These are phyloP conservation scores for Colletotrichum sp. DNA, from an alignment of 2,329 filamentous ascomycete genomes.

Conservation along the genomic window DNA sequence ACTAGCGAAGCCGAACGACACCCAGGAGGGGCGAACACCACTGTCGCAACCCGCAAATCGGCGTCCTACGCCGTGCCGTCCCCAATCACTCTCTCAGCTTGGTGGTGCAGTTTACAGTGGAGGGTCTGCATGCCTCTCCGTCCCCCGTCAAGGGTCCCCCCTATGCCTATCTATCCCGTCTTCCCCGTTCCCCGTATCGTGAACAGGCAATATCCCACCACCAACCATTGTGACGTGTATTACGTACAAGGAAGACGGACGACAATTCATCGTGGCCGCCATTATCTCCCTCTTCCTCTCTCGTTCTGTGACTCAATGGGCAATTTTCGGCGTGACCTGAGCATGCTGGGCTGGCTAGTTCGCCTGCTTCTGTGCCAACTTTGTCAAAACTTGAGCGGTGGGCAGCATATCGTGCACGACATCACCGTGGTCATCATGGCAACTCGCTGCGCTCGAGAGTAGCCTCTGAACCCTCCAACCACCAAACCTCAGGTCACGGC, in stretches of 20 bases:
- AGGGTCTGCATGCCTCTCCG: not conserved
- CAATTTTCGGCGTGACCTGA: not conserved
- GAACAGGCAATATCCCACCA: constrained; percentile 11
- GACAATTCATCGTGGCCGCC: not conserved
- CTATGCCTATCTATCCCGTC: not conserved
- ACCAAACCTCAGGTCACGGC: not conserved
- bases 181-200: not conserved
- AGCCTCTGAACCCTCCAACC: not conserved
- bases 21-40: not conserved
- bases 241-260: constrained; percentile 15
- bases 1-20: not conserved
- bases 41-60: not conserved
- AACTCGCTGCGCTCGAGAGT: not conserved
- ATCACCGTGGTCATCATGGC: not conserved
- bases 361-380: not conserved
- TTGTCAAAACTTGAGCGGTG: not conserved
- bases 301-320: not conserved
- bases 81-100: not conserved
- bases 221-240: not conserved
- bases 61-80: not conserved
- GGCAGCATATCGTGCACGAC: not conserved
- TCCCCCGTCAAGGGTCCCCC: not conserved
- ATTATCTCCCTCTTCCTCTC: not conserved
- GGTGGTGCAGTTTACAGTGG: not conserved
- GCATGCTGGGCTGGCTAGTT: not conserved